A percentile compares a stretch with the other conserved stretches of the same genome.
Evolutionary conservation across 2,329 filamentous ascomycete species (phyloP).

Genomic region (Cercospora sp.): DNA sequence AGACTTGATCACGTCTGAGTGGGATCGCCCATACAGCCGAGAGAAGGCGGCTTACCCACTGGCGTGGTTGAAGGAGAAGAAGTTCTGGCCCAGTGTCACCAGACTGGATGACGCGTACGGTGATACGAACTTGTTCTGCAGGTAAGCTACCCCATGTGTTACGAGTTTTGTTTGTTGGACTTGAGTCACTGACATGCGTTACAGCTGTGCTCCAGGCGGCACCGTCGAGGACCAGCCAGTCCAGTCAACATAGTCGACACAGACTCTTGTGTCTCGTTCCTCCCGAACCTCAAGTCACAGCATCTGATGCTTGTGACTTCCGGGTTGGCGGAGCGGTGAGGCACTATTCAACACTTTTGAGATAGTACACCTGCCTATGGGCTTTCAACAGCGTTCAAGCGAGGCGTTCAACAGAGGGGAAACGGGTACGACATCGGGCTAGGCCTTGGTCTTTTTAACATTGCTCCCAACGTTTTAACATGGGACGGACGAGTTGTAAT

Average conservation of each 20-base stretch:
- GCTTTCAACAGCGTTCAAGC: conserved; percentile 30
- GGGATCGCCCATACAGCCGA: conserved; percentile 78
- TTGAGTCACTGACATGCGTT: not conserved
- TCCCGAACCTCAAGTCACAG: not conserved
- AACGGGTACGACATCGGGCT: not conserved
- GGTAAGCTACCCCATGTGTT: conserved; percentile 41
- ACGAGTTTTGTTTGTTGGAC: not conserved
- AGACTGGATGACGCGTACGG: conserved; percentile 87
- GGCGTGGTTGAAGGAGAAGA: conserved; percentile 83
- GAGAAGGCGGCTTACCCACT: conserved; percentile 86
- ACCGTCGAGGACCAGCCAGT: conserved; percentile 41
- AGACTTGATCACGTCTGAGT: conserved; percentile 73
- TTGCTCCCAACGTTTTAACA: not conserved
- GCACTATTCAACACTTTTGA: conserved; percentile 24
- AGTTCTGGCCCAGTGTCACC: conserved; percentile 91
- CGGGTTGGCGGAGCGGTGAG: not conserved
- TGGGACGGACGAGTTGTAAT: not conserved
- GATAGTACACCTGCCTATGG: conserved; percentile 4
- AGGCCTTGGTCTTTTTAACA: conserved; percentile 3
- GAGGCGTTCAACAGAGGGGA: conserved; percentile 23
- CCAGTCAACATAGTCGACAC: conserved; percentile 9
- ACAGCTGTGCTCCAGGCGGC: conserved; percentile 74
- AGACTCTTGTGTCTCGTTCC: not conserved
- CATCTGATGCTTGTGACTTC: not conserved
- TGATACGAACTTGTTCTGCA: conserved; percentile 92